Conservation (phyloP, 2,329 filamentous ascomycete genomes). For the Fusarium avenaceum region DNA sequence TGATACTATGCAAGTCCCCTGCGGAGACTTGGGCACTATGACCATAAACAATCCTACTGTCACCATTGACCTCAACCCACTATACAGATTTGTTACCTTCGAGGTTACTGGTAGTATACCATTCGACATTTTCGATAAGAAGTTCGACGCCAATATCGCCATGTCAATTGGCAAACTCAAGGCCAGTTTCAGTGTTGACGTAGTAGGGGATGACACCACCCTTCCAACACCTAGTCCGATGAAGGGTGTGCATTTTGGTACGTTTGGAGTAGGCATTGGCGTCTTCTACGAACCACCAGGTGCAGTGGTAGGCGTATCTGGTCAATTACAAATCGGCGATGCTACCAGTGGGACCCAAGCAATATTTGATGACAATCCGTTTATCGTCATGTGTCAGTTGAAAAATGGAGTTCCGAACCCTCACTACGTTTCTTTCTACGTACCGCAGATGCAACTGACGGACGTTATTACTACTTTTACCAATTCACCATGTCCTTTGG, state of each 20-base stretch:
- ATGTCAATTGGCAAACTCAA: conserved; percentile 9
- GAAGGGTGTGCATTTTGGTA: conserved; percentile 8
- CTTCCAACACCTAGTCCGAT: neutral
- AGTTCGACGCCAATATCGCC: neutral
- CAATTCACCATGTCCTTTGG: neutral
- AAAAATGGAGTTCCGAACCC: conserved; percentile 1
- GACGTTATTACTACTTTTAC: neutral
- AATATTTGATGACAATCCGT: neutral
- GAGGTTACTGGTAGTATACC: neutral
- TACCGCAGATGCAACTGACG: conserved; percentile 5
- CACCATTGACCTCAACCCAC: conserved; percentile 14
- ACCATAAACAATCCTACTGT: conserved; percentile 6
- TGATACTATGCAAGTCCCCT: conserved; percentile 8
- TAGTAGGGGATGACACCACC: neutral
- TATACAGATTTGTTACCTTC: neutral
- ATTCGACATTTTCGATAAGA: neutral
- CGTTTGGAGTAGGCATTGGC: conserved; percentile 2
- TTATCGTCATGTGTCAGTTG: conserved; percentile 4
- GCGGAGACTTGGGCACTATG: neutral
- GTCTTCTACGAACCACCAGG: conserved; percentile 4
- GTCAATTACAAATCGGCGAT: conserved; percentile 2
- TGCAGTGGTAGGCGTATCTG: neutral
- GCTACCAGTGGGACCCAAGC: neutral
- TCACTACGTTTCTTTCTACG: conserved; percentile 5
- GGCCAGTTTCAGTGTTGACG: neutral